A percentile compares a stretch with the other conserved stretches of the same genome.
phyloP scores from a whole-genome alignment of 106 monocot genomes.

The Dendrobium officinale region DNA sequence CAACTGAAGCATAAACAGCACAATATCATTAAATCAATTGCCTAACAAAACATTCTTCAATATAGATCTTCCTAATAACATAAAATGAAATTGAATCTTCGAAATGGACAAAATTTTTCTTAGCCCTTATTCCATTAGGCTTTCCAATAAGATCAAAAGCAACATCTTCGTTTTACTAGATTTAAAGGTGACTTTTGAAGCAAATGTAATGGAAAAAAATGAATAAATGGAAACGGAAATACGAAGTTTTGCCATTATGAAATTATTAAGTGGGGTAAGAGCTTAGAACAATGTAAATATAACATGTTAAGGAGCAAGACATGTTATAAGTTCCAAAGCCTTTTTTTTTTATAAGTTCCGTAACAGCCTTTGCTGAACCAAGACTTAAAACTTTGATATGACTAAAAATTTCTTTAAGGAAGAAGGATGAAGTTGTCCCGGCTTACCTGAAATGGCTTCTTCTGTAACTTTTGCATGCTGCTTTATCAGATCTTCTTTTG shows the following conservation, averaged over 20 bases:
- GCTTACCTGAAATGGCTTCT: constrained; percentile 60
- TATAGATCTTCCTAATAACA: not conserved
- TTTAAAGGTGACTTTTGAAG: not conserved
- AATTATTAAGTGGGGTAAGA: not conserved
- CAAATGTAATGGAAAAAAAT: not conserved
- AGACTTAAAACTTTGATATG: not conserved
- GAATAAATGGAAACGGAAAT: not conserved
- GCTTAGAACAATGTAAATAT: not conserved
- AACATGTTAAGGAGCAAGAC: not conserved
- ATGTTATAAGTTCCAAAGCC: not conserved
- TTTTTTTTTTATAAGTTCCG: not conserved
- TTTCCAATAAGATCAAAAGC: not conserved
- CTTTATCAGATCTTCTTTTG: constrained; percentile 49
- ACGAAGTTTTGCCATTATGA: not conserved
- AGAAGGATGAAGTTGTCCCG: not conserved
- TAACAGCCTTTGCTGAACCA: not conserved
- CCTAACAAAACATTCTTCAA: no score
- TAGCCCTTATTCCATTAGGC: not conserved
- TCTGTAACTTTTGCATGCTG: constrained; percentile 72
- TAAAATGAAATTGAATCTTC: not conserved
- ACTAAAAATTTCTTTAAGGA: not conserved
- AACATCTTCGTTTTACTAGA: not conserved
- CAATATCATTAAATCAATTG: no score
- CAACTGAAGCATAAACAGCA: no score
- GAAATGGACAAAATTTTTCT: not conserved